A percentile compares a stretch with the other conserved stretches of the same genome.
These are phyloP conservation scores for Collybia nuda DNA, from an alignment of 768 basidiomycete species.

Conservation along the genomic window DNA sequence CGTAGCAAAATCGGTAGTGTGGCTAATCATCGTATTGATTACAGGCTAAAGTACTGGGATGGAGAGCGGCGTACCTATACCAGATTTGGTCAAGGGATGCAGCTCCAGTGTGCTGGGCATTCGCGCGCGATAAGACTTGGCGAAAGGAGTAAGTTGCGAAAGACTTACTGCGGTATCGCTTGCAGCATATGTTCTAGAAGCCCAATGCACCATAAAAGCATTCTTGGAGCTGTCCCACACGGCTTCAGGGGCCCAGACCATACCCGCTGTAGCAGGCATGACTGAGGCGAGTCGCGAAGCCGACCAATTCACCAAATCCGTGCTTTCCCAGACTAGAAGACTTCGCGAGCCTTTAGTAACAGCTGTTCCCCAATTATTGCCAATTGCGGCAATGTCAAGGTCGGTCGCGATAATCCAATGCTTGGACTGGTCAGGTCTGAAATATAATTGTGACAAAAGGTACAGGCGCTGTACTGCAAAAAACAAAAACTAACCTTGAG, in stretches of 20 bases:
- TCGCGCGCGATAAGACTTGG: neutral
- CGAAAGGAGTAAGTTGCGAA: neutral
- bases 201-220: constrained; percentile 5
- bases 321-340: constrained; percentile 9
- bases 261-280: constrained; percentile 5
- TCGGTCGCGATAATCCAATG: constrained; percentile 11
- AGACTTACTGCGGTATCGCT: neutral
- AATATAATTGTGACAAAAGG: no score
- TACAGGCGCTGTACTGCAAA: no score
- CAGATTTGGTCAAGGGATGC: neutral
- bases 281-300: neutral
- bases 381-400: constrained; percentile 2
- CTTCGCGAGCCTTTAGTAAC: neutral
- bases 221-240: constrained; percentile 4
- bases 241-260: constrained; percentile 11
- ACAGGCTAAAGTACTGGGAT: no score
- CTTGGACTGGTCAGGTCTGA: constrained; percentile 6
- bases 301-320: constrained; percentile 7
- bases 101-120: neutral
- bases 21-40: neutral
- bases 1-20: constrained; percentile 7
- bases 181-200: constrained; percentile 2
- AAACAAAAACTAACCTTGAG: neutral
- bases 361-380: constrained; percentile 3
- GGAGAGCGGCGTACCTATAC: neutral